These are phyloP conservation scores for Protea cynaroides DNA, from an alignment of 164 flowering plant species.

Conservation along the genomic window DNA sequence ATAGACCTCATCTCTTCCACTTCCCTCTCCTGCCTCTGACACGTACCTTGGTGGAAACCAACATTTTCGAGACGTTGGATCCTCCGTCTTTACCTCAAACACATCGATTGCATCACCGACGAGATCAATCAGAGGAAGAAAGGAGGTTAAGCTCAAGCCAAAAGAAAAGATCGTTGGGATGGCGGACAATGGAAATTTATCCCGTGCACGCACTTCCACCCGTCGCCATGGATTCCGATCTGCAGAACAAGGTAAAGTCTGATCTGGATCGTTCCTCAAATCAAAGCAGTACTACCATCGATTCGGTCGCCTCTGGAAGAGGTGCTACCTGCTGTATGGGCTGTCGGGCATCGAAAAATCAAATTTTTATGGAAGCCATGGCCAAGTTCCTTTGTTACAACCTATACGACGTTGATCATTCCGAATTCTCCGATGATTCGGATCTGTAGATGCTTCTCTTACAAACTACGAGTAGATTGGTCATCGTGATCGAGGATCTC, in stretches of 20 bases:
- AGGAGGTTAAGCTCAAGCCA: constrained; percentile 40
- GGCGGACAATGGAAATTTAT: constrained; percentile 58
- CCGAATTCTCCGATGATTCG: constrained; percentile 39
- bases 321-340: constrained; percentile 75
- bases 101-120: constrained; percentile 41
- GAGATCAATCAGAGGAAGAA: constrained; percentile 45
- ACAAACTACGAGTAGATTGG: constrained; percentile 44
- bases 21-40: too few species aligned
- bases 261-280: constrained; percentile 72
- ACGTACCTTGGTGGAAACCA: constrained; percentile 37
- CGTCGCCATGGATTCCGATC: constrained; percentile 61
- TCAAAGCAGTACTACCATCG: constrained; percentile 68
- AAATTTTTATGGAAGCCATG: constrained; percentile 71
- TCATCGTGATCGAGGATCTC: constrained; percentile 69
- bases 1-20: too few species aligned
- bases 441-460: constrained; percentile 54
- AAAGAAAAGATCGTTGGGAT: constrained; percentile 3
- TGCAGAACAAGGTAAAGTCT: constrained; percentile 56
- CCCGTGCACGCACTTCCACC: constrained; percentile 63
- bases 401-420: constrained; percentile 59
- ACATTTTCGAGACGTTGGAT: constrained; percentile 32
- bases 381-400: constrained; percentile 62
- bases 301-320: constrained; percentile 79
- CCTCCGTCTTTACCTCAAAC: constrained; percentile 56
- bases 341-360: constrained; percentile 81